phyloP scores from a whole-genome alignment of 108 stramenopile species.

The Schizochytrium sp. region DNA sequence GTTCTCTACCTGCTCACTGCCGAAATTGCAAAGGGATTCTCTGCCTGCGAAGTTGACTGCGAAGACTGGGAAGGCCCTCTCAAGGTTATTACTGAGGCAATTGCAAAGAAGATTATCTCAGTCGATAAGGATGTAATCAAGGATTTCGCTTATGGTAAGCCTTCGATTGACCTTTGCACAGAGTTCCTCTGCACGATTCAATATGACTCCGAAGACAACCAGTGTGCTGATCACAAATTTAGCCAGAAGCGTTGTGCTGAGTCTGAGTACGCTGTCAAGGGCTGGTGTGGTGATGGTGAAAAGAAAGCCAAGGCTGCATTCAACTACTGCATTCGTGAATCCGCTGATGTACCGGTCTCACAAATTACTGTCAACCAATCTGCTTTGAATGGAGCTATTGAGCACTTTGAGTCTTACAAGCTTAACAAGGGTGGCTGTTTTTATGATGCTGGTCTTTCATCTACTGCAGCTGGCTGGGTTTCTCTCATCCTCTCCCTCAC shows the following conservation, averaged over 20 bases:
- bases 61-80: conserved; percentile 84
- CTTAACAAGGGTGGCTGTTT: not conserved
- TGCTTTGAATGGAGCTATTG: not conserved
- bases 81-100: conserved; percentile 81
- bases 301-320: conserved; percentile 21
- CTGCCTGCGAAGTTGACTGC: conserved; percentile 56
- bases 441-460: conserved; percentile 67
- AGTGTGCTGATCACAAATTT: not conserved
- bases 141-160: conserved; percentile 77
- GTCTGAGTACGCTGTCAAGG: not conserved
- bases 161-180: conserved; percentile 68
- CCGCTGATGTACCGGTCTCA: no score
- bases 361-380: not conserved
- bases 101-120: conserved; percentile 79
- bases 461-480: conserved; percentile 80
- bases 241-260: not conserved
- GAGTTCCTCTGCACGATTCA: not conserved
- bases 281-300: not conserved
- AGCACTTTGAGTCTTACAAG: conserved; percentile 2
- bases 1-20: conserved; percentile 78
- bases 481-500: conserved; percentile 80
- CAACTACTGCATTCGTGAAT: not conserved
- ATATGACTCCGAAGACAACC: not conserved
- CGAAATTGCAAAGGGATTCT: conserved; percentile 75
- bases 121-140: conserved; percentile 84